Evolutionary conservation across 148 eudicot genomes (phyloP).

Genomic region (Chenopodium berlandieri): DNA sequence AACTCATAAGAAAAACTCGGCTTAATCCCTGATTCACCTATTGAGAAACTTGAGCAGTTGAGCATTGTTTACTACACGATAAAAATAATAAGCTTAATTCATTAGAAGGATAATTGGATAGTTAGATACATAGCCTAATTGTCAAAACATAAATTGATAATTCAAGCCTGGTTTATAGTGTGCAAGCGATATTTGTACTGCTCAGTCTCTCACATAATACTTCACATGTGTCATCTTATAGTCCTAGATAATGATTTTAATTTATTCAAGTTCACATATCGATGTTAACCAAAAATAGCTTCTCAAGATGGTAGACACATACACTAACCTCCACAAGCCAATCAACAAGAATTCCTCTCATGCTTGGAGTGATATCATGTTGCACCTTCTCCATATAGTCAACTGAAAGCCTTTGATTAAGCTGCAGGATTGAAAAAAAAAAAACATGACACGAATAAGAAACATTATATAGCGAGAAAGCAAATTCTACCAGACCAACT

Average conservation of each 20-base stretch:
- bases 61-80: no score
- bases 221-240: background rate
- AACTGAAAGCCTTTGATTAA: conserved; percentile 51
- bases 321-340: conserved; percentile 92
- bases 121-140: background rate
- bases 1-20: background rate
- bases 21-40: background rate
- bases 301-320: conserved; percentile 1
- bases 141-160: background rate
- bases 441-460: conserved; percentile 14
- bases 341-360: conserved; percentile 82
- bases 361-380: conserved; percentile 59
- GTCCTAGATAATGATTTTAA: background rate
- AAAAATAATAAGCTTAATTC: background rate
- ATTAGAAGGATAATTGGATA: background rate
- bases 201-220: background rate
- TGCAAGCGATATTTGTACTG: background rate
- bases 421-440: conserved; percentile 38
- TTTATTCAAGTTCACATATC: background rate
- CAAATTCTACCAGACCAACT: background rate
- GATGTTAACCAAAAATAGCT: background rate
- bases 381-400: conserved; percentile 80
- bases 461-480: background rate
- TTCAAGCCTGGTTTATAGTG: background rate
- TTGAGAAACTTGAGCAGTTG: background rate